Conservation (phyloP, 2,329 filamentous ascomycete species). For the Albophoma yamanashiensis region DNA sequence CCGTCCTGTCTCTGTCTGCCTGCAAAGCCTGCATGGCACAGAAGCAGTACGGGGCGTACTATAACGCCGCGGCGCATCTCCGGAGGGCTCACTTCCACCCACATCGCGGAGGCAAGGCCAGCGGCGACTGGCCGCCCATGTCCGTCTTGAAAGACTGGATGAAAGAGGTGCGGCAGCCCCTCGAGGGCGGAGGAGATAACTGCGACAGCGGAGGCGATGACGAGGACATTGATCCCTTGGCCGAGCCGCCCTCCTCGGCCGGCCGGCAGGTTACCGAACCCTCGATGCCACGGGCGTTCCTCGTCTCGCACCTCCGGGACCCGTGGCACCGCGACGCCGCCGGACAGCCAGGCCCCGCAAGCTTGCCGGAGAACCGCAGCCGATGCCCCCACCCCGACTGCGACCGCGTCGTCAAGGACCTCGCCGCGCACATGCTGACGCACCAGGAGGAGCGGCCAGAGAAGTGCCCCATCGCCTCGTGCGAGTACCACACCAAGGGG, state of each 20-base stretch:
- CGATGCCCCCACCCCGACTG: conserved; percentile 48
- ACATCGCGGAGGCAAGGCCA: conserved; percentile 43
- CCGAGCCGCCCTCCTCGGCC: conserved; percentile 4
- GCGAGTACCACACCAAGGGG: conserved; percentile 88
- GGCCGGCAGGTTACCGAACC: conserved; percentile 5
- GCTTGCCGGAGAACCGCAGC: conserved; percentile 29
- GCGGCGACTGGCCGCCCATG: conserved; percentile 49
- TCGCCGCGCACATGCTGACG: conserved; percentile 88
- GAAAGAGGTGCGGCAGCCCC: conserved; percentile 44
- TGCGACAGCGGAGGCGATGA: conserved; percentile 39
- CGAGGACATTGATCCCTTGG: conserved; percentile 15
- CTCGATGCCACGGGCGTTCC: conserved; percentile 2
- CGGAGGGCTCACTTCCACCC: conserved; percentile 47
- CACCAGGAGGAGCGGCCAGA: conserved; percentile 90
- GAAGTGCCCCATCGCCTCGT: conserved; percentile 88
- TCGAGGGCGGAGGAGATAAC: conserved; percentile 33
- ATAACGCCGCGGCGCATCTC: conserved; percentile 48
- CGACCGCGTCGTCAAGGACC: conserved; percentile 49
- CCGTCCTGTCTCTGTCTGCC: conserved; percentile 39
- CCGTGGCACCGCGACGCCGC: conserved; percentile 12
- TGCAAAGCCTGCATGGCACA: conserved; percentile 47
- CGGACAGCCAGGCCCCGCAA: conserved; percentile 17
- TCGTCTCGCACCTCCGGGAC: conserved; percentile 7
- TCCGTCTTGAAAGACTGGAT: conserved; percentile 49
- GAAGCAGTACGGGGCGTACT: conserved; percentile 48